These are phyloP conservation scores for Debaryomycetaceae sp. DNA, from an alignment of 1,139 yeast species.

Conservation along the genomic window DNA sequence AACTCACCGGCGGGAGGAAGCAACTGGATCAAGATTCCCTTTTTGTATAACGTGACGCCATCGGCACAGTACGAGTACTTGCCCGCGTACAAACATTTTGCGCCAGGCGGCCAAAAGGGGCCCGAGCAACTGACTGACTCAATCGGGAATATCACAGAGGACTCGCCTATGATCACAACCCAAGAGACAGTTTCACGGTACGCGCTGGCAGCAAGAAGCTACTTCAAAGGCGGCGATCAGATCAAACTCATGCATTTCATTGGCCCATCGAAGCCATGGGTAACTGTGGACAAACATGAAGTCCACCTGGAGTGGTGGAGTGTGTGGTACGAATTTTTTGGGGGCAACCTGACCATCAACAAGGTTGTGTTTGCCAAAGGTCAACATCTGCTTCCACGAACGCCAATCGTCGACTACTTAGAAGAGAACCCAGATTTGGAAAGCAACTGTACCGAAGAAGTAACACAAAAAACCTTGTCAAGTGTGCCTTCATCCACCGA, in stretches of 20 bases:
- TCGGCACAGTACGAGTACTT: slow-evolving; percentile 74
- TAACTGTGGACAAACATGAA: slow-evolving; percentile 11
- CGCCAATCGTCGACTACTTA: slow-evolving; percentile 13
- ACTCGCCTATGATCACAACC: slow-evolving; percentile 11
- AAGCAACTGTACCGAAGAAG: slow-evolving; percentile 6
- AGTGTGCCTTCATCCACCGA: too few relatives aligned
- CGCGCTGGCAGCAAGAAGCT: slow-evolving; percentile 22
- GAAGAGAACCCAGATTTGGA: slow-evolving; percentile 8
- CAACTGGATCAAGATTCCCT: slow-evolving; percentile 72
- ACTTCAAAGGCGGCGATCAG: slow-evolving; percentile 19
- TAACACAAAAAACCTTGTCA: slow-evolving; percentile 5
- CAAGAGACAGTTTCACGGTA: slow-evolving; percentile 17
- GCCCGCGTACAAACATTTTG: slow-evolving; percentile 72
- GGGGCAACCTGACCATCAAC: slow-evolving; percentile 10
- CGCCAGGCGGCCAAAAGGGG: slow-evolving; percentile 8
- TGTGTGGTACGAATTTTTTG: slow-evolving; percentile 35
- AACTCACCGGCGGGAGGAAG: background rate
- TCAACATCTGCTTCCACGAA: slow-evolving; percentile 6
- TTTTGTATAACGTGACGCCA: slow-evolving; percentile 82
- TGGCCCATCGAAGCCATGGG: slow-evolving; percentile 85
- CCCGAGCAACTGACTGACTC: background rate
- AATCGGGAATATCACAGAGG: background rate
- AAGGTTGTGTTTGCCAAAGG: slow-evolving; percentile 6
- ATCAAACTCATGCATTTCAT: slow-evolving; percentile 75
- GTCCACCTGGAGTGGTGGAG: slow-evolving; percentile 41